Base-by-base conservation (phyloP, 371 early-diverging fungal genomes). In the Rhizopus sp. region DNA sequence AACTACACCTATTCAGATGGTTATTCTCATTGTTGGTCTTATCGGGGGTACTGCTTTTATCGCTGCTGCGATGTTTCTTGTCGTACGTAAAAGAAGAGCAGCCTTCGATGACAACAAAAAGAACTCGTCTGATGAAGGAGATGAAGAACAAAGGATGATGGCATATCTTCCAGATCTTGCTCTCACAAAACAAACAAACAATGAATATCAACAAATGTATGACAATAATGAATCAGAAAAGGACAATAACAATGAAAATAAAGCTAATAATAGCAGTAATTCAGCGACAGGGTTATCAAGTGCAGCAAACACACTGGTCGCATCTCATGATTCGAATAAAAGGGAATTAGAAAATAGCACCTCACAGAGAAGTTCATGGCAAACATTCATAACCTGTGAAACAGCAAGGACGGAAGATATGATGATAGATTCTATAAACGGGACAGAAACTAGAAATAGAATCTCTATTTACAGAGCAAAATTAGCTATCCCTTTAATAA, bases 21-120 rank as follows among this genome's bases (percentile, higher is more conserved):
- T 45, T 29, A 53, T 48, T 29, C 52, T 60, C n/a, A 31, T 56
- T 12, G 33, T 64, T 12, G 48, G 65, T 9, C 32, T 60, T 5
- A 48, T 60, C 52, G 57, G 55, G 15, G 65, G 60, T 34, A 44
- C 60, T 42, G 60, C 53, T 30, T 31, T 64, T 4, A 44, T 60
- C 12, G 60, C 55, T 32, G 49, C 53, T 30, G 60, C 54, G 7
- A 56, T 64, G 57, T 56, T 64, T 48, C 37, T 52, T 9, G 23
- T 56, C 4, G 48, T 41, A 9, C 49, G 57, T 9, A 56, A 60
- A n/a, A 55, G 46, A 48, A 64, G 53, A 23, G 39, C 23, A 23
- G 23, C 23, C 23, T 23, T 23, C 23, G 23, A 51, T 30, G 34
- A 34, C 32, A 35, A 23, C 13, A 15, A 31, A 32, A 31, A 23